These are phyloP conservation scores for Nelumbo lutea DNA, from an alignment of 164 flowering plant species.

Conservation along the genomic window DNA sequence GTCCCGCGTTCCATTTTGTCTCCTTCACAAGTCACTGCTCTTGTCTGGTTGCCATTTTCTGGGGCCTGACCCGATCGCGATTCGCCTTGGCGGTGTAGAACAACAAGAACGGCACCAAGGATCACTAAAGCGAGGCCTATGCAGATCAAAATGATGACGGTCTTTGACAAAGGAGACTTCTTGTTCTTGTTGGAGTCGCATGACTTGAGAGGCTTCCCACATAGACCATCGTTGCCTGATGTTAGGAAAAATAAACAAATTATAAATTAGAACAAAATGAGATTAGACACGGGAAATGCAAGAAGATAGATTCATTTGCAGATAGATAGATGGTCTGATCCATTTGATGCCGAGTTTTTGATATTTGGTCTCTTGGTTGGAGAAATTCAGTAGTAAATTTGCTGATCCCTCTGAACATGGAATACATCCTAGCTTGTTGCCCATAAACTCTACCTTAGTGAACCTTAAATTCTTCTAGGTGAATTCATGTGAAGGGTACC, in stretches of 20 bases:
- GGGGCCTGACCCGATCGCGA: not conserved
- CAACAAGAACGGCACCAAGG: constrained; percentile 13
- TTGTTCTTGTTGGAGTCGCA: constrained; percentile 13
- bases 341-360: too few species aligned
- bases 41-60: not conserved
- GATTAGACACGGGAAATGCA: too few species aligned
- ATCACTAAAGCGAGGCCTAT: constrained; percentile 16
- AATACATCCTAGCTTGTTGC: too few species aligned
- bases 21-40: not conserved
- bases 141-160: constrained; percentile 17
- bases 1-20: not conserved
- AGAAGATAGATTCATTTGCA: too few species aligned
- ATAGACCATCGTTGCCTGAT: constrained; percentile 52
- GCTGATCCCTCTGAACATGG: too few species aligned
- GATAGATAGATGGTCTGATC: too few species aligned
- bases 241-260: not conserved
- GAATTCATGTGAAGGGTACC: too few species aligned
- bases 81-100: constrained; percentile 3
- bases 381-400: too few species aligned
- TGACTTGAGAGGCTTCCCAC: constrained; percentile 39
- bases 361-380: too few species aligned
- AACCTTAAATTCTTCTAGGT: too few species aligned
- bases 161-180: constrained; percentile 3
- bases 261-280: too few species aligned
- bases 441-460: too few species aligned